Evolutionary conservation across 352 stramenopile genomes (phyloP), one percentile per base, ranked within the genome.

Genomic region (Globisporangium middletonii): DNA sequence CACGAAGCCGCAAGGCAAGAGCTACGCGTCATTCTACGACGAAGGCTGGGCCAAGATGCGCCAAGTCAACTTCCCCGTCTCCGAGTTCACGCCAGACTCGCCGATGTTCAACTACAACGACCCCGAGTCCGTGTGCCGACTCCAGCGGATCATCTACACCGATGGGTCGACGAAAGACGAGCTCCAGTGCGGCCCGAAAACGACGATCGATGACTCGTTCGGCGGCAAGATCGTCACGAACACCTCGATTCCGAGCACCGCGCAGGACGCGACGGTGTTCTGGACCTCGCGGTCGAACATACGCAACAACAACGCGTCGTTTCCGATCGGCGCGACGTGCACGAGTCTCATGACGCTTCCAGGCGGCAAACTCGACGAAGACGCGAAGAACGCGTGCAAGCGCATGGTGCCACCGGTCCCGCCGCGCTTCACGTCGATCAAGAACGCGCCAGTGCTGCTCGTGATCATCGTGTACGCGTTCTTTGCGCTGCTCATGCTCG

Each of bases 231-330:
- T 64, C 43, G 27, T 59, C 43, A 49, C 37, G 19, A 64, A 64
- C 28, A 33, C 50, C 8, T 59, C 58, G n/a, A 4, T 64, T 8
- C 27, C 50, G 15, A 7, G 26, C 9, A 50, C 51, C 0, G 43
- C 58, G 15, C 28, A 35, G 42, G 59, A 80, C 42, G 55, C 33
- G 16, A 69, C 49, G 15, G 60, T 77, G 44, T 83, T 74, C 47
- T 79, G 70, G 73, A 78, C 65, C 3, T 79, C 62, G 33, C 47
- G 27, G 13, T 60, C 58, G 51, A 83, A 79, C 44, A 49, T 58
- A 23, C 71, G 63, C 47, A 83, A 82, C 60, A 82, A 82, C 54
- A 82, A 82, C 41, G 73, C 73, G 8, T 67, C 61, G 13, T 83
- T 83, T 52, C 73, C 73, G 9, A 57, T 78, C 30, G 72, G 69